phyloP scores from a whole-genome alignment of 2,329 filamentous ascomycete species.

The Colletotrichum musicola region DNA sequence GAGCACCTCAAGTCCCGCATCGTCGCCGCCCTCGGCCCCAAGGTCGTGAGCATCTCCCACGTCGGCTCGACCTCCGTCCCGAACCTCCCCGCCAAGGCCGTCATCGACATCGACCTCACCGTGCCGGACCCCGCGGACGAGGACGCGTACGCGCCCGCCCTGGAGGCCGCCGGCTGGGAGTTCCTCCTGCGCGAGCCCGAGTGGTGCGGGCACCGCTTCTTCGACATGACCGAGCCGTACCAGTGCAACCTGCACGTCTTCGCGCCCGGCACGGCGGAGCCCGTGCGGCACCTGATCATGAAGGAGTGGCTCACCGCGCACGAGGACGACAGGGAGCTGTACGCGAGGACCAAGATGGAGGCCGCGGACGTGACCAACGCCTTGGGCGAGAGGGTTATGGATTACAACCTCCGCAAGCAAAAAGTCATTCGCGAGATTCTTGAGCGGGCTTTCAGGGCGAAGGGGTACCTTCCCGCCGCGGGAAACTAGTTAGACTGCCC shows the following conservation, averaged over 20 bases:
- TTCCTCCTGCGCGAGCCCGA: slow-evolving; percentile 59
- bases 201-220: slow-evolving; percentile 64
- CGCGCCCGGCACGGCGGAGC: slow-evolving; percentile 56
- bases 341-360: slow-evolving; percentile 54
- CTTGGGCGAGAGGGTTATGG: slow-evolving; percentile 48
- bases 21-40: slow-evolving; percentile 48
- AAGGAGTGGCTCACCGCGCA: slow-evolving; percentile 56
- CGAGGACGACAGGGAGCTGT: slow-evolving; percentile 54
- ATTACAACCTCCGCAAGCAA: slow-evolving; percentile 59
- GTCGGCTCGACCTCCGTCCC: slow-evolving; percentile 65
- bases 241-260: slow-evolving; percentile 63
- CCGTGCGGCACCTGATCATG: slow-evolving; percentile 58
- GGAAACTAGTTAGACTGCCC: not conserved
- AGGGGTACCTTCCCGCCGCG: slow-evolving; percentile 41
- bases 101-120: slow-evolving; percentile 66
- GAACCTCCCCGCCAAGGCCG: slow-evolving; percentile 61
- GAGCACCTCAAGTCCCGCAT: slow-evolving; percentile 49
- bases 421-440: slow-evolving; percentile 54
- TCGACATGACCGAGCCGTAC: slow-evolving; percentile 50
- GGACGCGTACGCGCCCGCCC: slow-evolving; percentile 54
- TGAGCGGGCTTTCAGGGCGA: slow-evolving; percentile 44
- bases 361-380: slow-evolving; percentile 47
- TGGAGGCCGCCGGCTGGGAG: slow-evolving; percentile 59
- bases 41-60: slow-evolving; percentile 55
- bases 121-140: slow-evolving; percentile 56